A percentile compares a stretch with the other conserved stretches of the same genome.
Conservation (phyloP, 129 eudicot species). For the Gnaphalium uliginosum region DNA sequence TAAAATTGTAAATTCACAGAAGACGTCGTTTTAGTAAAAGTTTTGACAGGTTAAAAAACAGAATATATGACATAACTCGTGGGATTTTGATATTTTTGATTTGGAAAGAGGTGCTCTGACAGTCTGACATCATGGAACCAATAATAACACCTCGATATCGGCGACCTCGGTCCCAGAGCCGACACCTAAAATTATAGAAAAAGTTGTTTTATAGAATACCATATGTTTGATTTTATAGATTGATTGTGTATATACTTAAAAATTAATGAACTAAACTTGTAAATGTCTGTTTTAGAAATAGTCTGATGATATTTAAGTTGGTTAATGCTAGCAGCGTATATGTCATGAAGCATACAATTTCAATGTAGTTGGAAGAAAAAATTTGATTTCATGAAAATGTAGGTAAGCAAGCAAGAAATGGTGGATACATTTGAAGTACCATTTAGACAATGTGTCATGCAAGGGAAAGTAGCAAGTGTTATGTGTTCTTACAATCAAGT, state of each 20-base stretch:
- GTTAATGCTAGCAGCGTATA: background rate
- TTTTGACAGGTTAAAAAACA: background rate
- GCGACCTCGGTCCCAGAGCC: background rate
- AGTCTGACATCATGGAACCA: background rate
- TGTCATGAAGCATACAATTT: background rate
- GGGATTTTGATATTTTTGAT: background rate
- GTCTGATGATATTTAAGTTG: background rate
- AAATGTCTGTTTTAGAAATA: background rate
- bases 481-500: slow-evolving; percentile 97
- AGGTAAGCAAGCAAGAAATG: slow-evolving; percentile 93
- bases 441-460: slow-evolving; percentile 67
- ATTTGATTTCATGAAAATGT: slow-evolving; percentile 8
- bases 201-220: background rate
- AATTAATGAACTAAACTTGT: too few relatives aligned
- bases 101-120: slow-evolving; percentile 3
- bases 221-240: background rate
- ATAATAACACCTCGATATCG: background rate
- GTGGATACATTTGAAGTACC: slow-evolving; percentile 83
- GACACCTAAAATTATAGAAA: background rate
- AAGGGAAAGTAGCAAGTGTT: slow-evolving; percentile 87
- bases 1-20: slow-evolving; percentile 6
- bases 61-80: background rate
- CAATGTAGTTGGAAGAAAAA: background rate
- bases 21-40: background rate
- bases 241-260: too few relatives aligned